Conservation (phyloP, 2,329 filamentous ascomycete genomes). For the Chaetomiaceae sp. region DNA sequence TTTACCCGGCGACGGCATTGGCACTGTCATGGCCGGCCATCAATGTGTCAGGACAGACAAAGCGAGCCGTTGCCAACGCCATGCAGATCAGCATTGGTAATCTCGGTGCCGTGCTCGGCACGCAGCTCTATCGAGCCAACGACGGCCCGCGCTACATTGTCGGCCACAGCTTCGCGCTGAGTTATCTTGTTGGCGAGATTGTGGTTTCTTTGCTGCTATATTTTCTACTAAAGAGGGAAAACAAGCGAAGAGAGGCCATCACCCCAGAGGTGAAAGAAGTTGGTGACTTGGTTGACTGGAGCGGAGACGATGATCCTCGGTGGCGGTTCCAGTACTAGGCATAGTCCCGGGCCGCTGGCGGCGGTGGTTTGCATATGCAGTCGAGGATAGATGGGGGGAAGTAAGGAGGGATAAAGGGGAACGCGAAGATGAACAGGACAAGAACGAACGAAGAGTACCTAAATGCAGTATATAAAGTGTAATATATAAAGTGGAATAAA, state of each 20-base stretch:
- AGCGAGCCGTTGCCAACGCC: slow-evolving; percentile 62
- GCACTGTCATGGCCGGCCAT: slow-evolving; percentile 67
- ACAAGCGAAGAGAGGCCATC: slow-evolving; percentile 46
- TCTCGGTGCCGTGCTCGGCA: slow-evolving; percentile 63
- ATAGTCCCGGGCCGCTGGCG: too few species aligned
- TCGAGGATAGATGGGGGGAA: too few species aligned
- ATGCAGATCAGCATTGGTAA: slow-evolving; percentile 72
- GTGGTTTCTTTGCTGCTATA: slow-evolving; percentile 51
- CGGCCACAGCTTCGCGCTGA: slow-evolving; percentile 63
- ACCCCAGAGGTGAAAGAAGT: slow-evolving; percentile 45
- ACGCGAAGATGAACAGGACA: too few species aligned
- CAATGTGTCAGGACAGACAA: slow-evolving; percentile 67
- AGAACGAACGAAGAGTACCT: too few species aligned
- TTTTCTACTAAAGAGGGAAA: slow-evolving; percentile 53
- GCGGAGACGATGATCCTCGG: slow-evolving; percentile 58
- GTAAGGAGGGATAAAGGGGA: too few species aligned
- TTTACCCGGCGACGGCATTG: slow-evolving; percentile 61
- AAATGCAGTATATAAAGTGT: too few species aligned
- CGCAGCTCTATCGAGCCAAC: slow-evolving; percentile 60
- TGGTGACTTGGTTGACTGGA: slow-evolving; percentile 48
- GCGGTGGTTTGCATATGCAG: too few species aligned
- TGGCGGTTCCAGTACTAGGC: slow-evolving; percentile 62
- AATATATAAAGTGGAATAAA: too few species aligned
- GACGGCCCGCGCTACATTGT: slow-evolving; percentile 60
- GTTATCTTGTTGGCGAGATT: slow-evolving; percentile 57